Evolutionary conservation across 2,329 filamentous ascomycete species (phyloP).

Genomic region (Bipolaris oryzae): DNA sequence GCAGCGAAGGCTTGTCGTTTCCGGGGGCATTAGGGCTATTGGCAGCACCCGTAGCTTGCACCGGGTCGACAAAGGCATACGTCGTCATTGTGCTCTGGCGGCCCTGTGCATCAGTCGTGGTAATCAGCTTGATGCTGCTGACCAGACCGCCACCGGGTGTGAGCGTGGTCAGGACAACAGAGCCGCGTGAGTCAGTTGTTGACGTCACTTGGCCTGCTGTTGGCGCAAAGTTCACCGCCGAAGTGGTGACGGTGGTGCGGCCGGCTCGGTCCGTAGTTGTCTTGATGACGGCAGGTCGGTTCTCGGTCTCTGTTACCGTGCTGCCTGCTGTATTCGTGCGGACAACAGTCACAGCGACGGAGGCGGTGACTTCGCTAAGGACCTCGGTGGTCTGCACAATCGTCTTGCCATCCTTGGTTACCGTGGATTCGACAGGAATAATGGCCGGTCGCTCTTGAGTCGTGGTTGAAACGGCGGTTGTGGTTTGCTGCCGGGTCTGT

Average conservation of each 20-base stretch:
- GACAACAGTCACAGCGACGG: slow-evolving; percentile 46
- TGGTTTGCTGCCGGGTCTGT: slow-evolving; percentile 7
- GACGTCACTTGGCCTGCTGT: slow-evolving; percentile 52
- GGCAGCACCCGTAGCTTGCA: slow-evolving; percentile 22
- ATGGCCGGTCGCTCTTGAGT: slow-evolving; percentile 37
- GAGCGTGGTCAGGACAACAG: slow-evolving; percentile 54
- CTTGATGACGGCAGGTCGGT: slow-evolving; percentile 46
- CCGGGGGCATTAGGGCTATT: slow-evolving; percentile 7
- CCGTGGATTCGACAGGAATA: slow-evolving; percentile 47
- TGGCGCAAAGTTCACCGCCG: slow-evolving; percentile 39
- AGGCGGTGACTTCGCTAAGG: slow-evolving; percentile 50
- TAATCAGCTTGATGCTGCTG: slow-evolving; percentile 48
- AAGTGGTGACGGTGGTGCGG: slow-evolving; percentile 44
- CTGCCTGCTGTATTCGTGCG: slow-evolving; percentile 50
- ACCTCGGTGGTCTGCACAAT: slow-evolving; percentile 48
- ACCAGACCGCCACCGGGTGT: slow-evolving; percentile 53
- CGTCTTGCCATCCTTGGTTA: slow-evolving; percentile 48
- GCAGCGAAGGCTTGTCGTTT: slow-evolving; percentile 45
- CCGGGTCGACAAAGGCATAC: slow-evolving; percentile 51
- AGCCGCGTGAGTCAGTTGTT: slow-evolving; percentile 49
- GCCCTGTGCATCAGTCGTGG: slow-evolving; percentile 42
- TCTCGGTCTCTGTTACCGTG: slow-evolving; percentile 47
- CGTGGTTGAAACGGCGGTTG: slow-evolving; percentile 6
- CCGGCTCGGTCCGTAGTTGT: slow-evolving; percentile 50
- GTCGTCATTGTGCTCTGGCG: slow-evolving; percentile 51